Conservation (phyloP, 2,329 filamentous ascomycete species). For the Teratosphaeria epicoccoides region DNA sequence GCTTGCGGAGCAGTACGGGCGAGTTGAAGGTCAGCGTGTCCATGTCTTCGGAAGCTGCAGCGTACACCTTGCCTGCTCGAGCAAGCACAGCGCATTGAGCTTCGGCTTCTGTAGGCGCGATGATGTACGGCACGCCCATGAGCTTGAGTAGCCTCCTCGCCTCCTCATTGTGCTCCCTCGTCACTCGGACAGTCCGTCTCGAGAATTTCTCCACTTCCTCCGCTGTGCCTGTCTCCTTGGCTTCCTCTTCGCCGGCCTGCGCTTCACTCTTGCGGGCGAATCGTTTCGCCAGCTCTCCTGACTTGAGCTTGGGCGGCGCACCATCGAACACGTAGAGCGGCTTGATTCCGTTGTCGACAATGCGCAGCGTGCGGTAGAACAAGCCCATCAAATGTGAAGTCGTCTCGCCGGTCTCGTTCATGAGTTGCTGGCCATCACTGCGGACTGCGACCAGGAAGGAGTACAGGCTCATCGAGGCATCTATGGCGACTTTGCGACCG, state of each 20-base stretch:
- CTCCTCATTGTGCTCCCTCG: constrained; percentile 91
- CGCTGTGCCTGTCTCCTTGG: constrained; percentile 91
- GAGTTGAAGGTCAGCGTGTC: constrained; percentile 93
- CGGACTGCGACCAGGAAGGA: constrained; percentile 96
- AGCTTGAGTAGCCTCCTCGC: constrained; percentile 83
- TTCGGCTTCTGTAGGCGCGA: constrained; percentile 93
- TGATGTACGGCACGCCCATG: constrained; percentile 92
- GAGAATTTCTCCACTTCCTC: constrained; percentile 99
- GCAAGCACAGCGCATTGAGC: constrained; percentile 90
- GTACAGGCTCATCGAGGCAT: constrained; percentile 89
- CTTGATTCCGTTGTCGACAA: constrained; percentile 98
- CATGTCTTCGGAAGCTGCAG: constrained; percentile 96
- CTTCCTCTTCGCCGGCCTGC: constrained; percentile 80
- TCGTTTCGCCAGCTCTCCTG: constrained; percentile 89
- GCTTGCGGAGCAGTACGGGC: constrained; percentile 79
- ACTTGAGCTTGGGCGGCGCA: constrained; percentile 93
- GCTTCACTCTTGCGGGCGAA: constrained; percentile 93
- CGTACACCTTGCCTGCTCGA: constrained; percentile 86
- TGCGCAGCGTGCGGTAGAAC: constrained; percentile 97
- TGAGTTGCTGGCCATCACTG: constrained; percentile 92
- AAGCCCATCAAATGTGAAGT: constrained; percentile 98
- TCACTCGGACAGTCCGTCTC: constrained; percentile 81
- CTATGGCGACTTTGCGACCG: constrained; percentile 68
- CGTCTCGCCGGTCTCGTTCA: constrained; percentile 87
- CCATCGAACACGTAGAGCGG: constrained; percentile 97